Conservation (phyloP, 2,329 filamentous ascomycete species). For the Bipolaris gigantea region DNA sequence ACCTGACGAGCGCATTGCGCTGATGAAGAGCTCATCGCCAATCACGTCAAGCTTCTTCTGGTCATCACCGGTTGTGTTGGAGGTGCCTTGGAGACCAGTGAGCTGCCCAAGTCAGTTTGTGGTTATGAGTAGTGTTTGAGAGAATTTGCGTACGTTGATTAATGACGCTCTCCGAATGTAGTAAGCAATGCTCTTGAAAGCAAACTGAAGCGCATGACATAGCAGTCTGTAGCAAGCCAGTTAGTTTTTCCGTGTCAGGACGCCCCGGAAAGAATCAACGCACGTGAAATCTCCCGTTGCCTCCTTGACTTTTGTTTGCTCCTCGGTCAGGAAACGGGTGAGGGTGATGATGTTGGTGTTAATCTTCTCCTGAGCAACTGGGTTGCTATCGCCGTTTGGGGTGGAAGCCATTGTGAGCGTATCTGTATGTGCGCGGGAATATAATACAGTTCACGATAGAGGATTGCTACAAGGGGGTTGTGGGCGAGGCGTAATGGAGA, state of each 20-base stretch:
- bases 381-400: conserved; percentile 53
- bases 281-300: conserved; percentile 99
- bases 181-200: conserved; percentile 99
- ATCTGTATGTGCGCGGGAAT: background rate
- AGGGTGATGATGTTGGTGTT: conserved; percentile 97
- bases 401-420: conserved; percentile 43
- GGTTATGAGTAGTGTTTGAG: background rate
- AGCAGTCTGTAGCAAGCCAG: conserved; percentile 65
- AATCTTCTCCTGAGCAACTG: conserved; percentile 71
- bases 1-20: conserved; percentile 89
- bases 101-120: conserved; percentile 53
- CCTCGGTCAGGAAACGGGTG: conserved; percentile 93
- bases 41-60: conserved; percentile 99
- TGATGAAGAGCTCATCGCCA: conserved; percentile 96
- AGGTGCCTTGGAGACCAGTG: conserved; percentile 89
- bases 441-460: background rate
- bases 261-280: conserved; percentile 37
- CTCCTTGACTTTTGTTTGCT: conserved; percentile 89
- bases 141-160: conserved; percentile 64
- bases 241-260: background rate
- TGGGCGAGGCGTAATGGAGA: background rate
- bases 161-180: conserved; percentile 96
- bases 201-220: conserved; percentile 97
- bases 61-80: conserved; percentile 94
- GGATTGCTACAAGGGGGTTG: background rate